Percentiles rank a stretch among this genome's conserved stretches.
These are phyloP conservation scores for Stromatinia cepivora DNA, from an alignment of 2,329 filamentous ascomycete species.

Conservation along the genomic window DNA sequence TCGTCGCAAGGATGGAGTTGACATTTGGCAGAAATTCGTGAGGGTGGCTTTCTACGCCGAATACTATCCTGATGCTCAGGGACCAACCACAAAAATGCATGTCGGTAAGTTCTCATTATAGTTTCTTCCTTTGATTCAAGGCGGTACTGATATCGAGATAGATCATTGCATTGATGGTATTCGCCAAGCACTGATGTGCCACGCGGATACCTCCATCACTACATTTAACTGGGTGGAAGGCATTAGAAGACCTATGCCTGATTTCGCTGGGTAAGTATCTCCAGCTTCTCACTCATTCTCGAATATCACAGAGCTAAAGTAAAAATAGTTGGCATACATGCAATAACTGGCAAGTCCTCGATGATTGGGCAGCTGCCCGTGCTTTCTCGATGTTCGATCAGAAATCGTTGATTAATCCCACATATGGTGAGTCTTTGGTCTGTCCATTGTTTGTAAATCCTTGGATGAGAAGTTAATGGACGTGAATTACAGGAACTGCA, in stretches of 20 bases:
- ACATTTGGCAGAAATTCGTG: slow-evolving; percentile 15
- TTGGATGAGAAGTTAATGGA: background rate
- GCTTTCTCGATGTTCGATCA: slow-evolving; percentile 20
- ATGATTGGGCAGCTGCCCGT: slow-evolving; percentile 12
- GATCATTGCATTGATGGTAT: slow-evolving; percentile 21
- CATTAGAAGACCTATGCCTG: slow-evolving; percentile 3
- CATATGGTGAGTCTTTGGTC: background rate
- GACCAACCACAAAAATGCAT: slow-evolving; percentile 14
- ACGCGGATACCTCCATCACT: slow-evolving; percentile 14
- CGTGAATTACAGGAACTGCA: background rate
- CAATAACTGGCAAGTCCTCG: slow-evolving; percentile 12
- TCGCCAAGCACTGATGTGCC: slow-evolving; percentile 17
- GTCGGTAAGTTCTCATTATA: background rate
- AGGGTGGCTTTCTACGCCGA: slow-evolving; percentile 16
- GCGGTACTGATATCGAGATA: background rate
- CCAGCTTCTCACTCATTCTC: too few species aligned
- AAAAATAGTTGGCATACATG: slow-evolving; percentile 11
- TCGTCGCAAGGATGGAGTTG: background rate
- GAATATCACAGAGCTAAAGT: background rate
- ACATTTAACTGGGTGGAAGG: slow-evolving; percentile 11
- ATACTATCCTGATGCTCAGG: slow-evolving; percentile 16
- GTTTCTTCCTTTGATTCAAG: background rate
- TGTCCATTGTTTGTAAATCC: too few species aligned
- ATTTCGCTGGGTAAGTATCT: slow-evolving; percentile 9
- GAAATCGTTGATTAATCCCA: slow-evolving; percentile 16